Evolutionary conservation across 768 basidiomycete species (phyloP).

Genomic region (Collybia mongolica): DNA sequence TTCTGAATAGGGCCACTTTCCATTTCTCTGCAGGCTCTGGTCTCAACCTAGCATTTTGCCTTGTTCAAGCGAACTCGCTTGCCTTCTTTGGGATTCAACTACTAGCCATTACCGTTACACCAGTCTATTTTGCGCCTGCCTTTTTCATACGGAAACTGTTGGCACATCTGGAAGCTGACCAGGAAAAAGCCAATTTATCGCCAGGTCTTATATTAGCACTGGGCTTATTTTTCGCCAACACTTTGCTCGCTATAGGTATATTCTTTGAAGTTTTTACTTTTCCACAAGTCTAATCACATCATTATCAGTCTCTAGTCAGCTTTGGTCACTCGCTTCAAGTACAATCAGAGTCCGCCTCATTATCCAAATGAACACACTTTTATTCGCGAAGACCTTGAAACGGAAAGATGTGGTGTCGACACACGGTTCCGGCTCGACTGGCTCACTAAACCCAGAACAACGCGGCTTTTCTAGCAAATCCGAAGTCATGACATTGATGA

Average conservation of each 20-base stretch:
- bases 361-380: slow-evolving; percentile 77
- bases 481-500: slow-evolving; percentile 95
- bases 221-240: slow-evolving; percentile 33
- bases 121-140: slow-evolving; percentile 62
- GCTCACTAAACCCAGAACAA: slow-evolving; percentile 39
- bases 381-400: slow-evolving; percentile 84
- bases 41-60: slow-evolving; percentile 58
- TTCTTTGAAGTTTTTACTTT: neutral
- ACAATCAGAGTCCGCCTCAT: slow-evolving; percentile 68
- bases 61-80: slow-evolving; percentile 52
- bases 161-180: slow-evolving; percentile 63
- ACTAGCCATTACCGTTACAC: slow-evolving; percentile 56
- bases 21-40: slow-evolving; percentile 59
- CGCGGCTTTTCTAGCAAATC: slow-evolving; percentile 66
- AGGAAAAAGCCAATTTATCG: slow-evolving; percentile 46
- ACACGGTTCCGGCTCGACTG: neutral
- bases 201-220: slow-evolving; percentile 76
- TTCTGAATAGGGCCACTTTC: slow-evolving; percentile 57
- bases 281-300: neutral
- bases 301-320: slow-evolving; percentile 55
- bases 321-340: slow-evolving; percentile 71
- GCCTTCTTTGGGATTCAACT: slow-evolving; percentile 39
- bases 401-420: slow-evolving; percentile 77
- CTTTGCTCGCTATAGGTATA: slow-evolving; percentile 28
- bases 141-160: slow-evolving; percentile 63